phyloP scores from a whole-genome alignment of 345 rosid genomes.

The Eucalyptus regnans region DNA sequence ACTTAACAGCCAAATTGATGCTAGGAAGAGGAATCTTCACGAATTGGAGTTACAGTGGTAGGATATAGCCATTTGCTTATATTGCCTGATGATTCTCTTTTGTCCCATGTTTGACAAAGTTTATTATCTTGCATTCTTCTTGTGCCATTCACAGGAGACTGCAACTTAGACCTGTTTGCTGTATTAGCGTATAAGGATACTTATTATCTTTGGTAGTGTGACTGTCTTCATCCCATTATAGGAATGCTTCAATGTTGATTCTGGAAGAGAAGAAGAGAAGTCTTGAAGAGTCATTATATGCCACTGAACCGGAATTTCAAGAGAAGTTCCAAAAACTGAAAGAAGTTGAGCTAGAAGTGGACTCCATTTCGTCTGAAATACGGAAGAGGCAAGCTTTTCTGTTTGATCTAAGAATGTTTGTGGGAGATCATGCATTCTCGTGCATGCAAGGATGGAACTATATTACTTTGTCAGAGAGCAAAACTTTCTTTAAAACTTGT shows the following conservation, averaged over 20 bases:
- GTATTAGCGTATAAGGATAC: not conserved
- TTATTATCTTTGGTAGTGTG: not conserved
- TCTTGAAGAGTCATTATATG: slow-evolving; percentile 44
- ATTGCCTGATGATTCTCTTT: not conserved
- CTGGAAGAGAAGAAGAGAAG: slow-evolving; percentile 47
- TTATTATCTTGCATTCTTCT: not conserved
- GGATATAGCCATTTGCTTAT: not conserved
- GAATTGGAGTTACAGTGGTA: slow-evolving; percentile 52
- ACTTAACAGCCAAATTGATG: slow-evolving; percentile 32
- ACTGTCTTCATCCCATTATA: slow-evolving; percentile 2
- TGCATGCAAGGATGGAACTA: not conserved
- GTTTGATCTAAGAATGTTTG: not conserved
- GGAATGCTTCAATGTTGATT: slow-evolving; percentile 38
- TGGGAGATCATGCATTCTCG: not conserved
- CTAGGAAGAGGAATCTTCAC: slow-evolving; percentile 17
- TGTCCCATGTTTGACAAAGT: not conserved
- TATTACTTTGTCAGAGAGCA: not conserved
- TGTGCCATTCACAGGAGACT: not conserved
- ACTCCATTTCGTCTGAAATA: slow-evolving; percentile 40
- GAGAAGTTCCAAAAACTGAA: slow-evolving; percentile 45
- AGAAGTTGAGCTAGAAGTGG: slow-evolving; percentile 39
- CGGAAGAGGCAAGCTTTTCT: slow-evolving; percentile 27
- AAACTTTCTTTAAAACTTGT: not conserved
- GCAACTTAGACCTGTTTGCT: not conserved
- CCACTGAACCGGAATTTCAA: slow-evolving; percentile 33